phyloP scores from a whole-genome alignment of 2,329 filamentous ascomycete species.

The Alternaria arbusti region DNA sequence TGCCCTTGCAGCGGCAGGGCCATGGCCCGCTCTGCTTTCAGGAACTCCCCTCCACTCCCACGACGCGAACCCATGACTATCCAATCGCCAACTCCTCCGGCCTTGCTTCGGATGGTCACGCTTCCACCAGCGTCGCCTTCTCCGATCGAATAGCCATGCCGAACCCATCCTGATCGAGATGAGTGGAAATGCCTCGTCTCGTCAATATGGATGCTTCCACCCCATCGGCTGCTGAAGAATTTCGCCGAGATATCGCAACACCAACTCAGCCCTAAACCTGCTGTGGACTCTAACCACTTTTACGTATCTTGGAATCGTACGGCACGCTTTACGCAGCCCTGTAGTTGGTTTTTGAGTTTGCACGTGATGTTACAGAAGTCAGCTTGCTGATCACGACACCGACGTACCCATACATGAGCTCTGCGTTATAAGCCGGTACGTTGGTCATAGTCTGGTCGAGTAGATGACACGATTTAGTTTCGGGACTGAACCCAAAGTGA shows the following conservation, averaged over 20 bases:
- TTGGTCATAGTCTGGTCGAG: background rate
- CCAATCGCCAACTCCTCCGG: constrained; percentile 23
- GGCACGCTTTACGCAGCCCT: background rate
- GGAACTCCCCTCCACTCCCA: constrained; percentile 22
- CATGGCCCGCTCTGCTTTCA: constrained; percentile 38
- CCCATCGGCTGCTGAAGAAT: background rate
- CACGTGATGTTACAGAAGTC: background rate
- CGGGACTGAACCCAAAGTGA: background rate
- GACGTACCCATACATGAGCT: background rate
- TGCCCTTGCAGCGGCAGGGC: constrained; percentile 41
- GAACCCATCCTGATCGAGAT: background rate
- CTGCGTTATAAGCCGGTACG: background rate
- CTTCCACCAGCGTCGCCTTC: constrained; percentile 23
- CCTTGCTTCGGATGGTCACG: constrained; percentile 20
- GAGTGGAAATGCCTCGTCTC: background rate
- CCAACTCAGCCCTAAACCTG: background rate
- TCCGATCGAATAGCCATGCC: constrained; percentile 20
- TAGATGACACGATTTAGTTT: background rate
- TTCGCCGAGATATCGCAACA: background rate
- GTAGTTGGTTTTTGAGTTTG: background rate
- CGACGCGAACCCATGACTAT: constrained; percentile 4
- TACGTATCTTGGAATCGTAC: background rate
- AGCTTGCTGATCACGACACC: background rate
- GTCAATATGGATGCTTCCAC: background rate
- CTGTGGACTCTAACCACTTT: background rate